Evolutionary conservation across 2,329 filamentous ascomycete species (phyloP).

Genomic region (Tricladium varicosporioides): DNA sequence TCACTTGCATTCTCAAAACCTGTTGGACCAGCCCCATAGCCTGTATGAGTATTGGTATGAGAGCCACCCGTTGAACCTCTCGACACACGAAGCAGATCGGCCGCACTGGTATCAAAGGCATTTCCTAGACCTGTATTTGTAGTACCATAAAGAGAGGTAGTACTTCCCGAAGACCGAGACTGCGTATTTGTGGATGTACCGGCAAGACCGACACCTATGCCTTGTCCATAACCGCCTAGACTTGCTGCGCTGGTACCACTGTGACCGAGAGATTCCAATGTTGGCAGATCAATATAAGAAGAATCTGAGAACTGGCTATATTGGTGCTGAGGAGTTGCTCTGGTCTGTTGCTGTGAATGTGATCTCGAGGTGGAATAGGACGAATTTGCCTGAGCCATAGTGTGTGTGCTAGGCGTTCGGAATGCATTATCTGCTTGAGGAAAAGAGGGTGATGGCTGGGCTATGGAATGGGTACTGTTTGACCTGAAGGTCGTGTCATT

Average conservation of each 20-base stretch:
- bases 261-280: constrained; percentile 31
- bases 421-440: constrained; percentile 26
- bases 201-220: constrained; percentile 9
- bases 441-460: constrained; percentile 26
- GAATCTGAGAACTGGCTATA: constrained; percentile 31
- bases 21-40: constrained; percentile 17
- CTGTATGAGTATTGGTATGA: constrained; percentile 10
- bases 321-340: constrained; percentile 29
- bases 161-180: constrained; percentile 22
- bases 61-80: background rate
- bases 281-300: constrained; percentile 32
- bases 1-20: constrained; percentile 18
- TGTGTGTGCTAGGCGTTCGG: constrained; percentile 25
- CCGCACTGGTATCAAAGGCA: constrained; percentile 19
- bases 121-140: constrained; percentile 18
- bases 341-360: constrained; percentile 24
- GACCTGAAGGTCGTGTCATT: constrained; percentile 25
- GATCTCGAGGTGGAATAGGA: constrained; percentile 24
- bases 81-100: constrained; percentile 19
- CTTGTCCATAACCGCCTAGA: constrained; percentile 16
- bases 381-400: constrained; percentile 24
- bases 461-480: constrained; percentile 19
- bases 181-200: constrained; percentile 10
- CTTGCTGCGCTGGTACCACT: constrained; percentile 13
- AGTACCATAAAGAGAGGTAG: constrained; percentile 24